Evolutionary conservation across 768 basidiomycete species (phyloP), one percentile per base, ranked within the genome.

Genomic region (Suillus weaverae): DNA sequence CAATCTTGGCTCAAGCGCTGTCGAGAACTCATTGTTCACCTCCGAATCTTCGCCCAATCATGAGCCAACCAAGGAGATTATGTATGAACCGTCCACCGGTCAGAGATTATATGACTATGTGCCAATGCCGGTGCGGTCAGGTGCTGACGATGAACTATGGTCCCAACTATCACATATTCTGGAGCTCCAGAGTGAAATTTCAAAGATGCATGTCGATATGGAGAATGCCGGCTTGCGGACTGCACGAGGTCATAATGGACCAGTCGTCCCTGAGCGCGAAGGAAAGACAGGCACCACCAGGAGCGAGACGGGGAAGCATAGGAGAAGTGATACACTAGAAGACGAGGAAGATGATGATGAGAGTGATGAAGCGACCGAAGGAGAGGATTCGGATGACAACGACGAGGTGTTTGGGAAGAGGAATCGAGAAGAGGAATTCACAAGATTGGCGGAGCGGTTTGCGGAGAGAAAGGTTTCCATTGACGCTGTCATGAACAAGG

Each of bases 131-230:
- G 63, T 61, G 48, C 66, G 69, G 10, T 48, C 59, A 3, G 62
- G 57, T 5, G 48, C 51, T 46, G 82, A 83, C 67, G 84, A 84
- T 60, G 85, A 83, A 61, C 73, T 90, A 57, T 93, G 91, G 91
- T 70, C 82, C 0, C 86, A 89, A 66, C 82, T 93, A 18, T 85
- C 85, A 22, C 82, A 81, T 51, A 88, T 93, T n/a, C 73, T 91
- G 66, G 87, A 88, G 43, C 75, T 93, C 36, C 90, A 93, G 73
- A 85, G 83, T 62, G 85, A 90, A 67, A 85, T 93, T 39, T 87
- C 91, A 6, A 80, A 78, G 67, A 85, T 90, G 84, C 91, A 92
- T 71, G 76, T 87, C 11, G 85, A 88, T 32, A 90, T 93, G 89
- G 91, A 93, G 73, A 83, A 83, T 46, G 81, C 89, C 54, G 70